These are phyloP conservation scores for Aureobasidium sp. DNA, from an alignment of 2,329 filamentous ascomycete species.

Conservation along the genomic window DNA sequence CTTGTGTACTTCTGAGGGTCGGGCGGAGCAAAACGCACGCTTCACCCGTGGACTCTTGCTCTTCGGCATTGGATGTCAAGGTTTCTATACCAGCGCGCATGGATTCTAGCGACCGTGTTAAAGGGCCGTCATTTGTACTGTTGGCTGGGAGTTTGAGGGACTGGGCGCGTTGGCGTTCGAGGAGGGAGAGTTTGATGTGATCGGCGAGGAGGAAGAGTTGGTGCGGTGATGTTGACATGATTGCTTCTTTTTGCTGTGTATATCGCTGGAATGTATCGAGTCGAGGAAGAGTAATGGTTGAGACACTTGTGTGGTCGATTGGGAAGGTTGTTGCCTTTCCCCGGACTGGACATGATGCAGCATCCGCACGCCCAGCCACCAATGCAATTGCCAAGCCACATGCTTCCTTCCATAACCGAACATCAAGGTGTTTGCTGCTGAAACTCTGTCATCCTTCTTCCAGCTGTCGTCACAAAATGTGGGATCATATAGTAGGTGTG, in stretches of 20 bases:
- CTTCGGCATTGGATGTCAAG: conserved; percentile 57
- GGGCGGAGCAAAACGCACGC: conserved; percentile 37
- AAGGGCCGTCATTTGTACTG: conserved; percentile 71
- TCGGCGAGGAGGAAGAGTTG: conserved; percentile 91
- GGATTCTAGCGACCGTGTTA: conserved; percentile 79
- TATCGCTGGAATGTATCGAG: background rate
- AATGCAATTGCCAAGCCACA: background rate
- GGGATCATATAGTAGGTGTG: background rate
- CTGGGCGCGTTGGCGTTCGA: conserved; percentile 82
- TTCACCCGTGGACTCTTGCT: conserved; percentile 21
- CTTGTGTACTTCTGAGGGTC: too few species aligned
- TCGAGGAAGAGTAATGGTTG: background rate
- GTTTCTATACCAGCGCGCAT: conserved; percentile 69
- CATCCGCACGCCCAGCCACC: background rate
- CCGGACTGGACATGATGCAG: background rate
- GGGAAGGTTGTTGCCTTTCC: background rate
- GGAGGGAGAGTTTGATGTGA: conserved; percentile 90
- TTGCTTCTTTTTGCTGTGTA: background rate
- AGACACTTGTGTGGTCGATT: background rate
- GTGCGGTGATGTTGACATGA: conserved; percentile 41
- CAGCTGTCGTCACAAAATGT: background rate
- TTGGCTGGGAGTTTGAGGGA: conserved; percentile 69
- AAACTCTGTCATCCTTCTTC: background rate
- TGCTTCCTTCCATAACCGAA: background rate
- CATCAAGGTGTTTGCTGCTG: background rate